Percentiles rank a stretch among this genome's conserved stretches.
These are phyloP conservation scores for Whalleya microplaca DNA, from an alignment of 2,329 filamentous ascomycete genomes.

Conservation along the genomic window DNA sequence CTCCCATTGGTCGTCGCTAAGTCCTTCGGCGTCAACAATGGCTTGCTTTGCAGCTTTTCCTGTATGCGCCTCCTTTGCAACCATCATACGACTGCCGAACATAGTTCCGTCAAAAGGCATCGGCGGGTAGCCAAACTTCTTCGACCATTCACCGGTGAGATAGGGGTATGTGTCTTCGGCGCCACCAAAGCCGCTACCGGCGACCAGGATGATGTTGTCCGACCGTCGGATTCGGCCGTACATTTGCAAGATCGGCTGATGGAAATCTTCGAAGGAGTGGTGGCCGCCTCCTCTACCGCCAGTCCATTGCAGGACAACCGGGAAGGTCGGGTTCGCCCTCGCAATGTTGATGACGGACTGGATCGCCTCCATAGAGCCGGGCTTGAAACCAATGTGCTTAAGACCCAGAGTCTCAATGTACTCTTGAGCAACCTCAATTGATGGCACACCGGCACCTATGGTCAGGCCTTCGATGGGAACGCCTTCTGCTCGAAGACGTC, in stretches of 20 bases:
- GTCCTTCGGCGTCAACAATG: constrained; percentile 82
- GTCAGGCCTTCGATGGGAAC: constrained; percentile 91
- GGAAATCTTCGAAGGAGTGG: constrained; percentile 95
- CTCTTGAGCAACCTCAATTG: constrained; percentile 88
- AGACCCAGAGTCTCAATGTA: constrained; percentile 92
- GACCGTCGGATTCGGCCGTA: constrained; percentile 85
- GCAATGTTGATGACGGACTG: constrained; percentile 91
- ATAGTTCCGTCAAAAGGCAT: constrained; percentile 95
- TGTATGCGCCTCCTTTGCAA: constrained; percentile 88
- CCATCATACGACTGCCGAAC: constrained; percentile 94
- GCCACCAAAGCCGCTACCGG: constrained; percentile 89
- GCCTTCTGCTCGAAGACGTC: constrained; percentile 78
- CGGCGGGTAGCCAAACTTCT: constrained; percentile 80
- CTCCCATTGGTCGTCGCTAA: constrained; percentile 86
- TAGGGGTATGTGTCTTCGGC: constrained; percentile 92
- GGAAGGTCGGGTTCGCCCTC: constrained; percentile 90
- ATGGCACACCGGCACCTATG: constrained; percentile 91
- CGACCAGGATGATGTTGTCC: constrained; percentile 85
- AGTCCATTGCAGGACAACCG: constrained; percentile 93
- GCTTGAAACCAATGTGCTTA: constrained; percentile 95
- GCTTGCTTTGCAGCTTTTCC: constrained; percentile 87
- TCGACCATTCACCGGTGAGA: constrained; percentile 87
- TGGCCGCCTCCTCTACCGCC: constrained; percentile 92
- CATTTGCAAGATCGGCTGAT: constrained; percentile 88
- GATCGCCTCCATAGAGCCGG: constrained; percentile 85